Evolutionary conservation across 805 yeast species (phyloP), one percentile per base, ranked within the genome.

Genomic region (Spathaspora arborariae): DNA sequence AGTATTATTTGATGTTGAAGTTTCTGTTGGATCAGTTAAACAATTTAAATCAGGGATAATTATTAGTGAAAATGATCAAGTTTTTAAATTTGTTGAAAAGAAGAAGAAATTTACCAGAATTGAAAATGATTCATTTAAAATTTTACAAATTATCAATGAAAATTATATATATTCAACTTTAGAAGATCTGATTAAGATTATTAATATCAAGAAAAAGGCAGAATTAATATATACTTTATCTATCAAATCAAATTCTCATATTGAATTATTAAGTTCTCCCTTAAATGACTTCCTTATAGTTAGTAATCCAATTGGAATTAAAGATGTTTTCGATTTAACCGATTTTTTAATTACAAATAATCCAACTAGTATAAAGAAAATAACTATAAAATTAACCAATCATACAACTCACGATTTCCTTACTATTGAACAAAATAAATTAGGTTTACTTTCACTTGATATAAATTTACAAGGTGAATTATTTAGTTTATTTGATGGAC

Each of bases 301-400:
- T 24, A 18, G 47, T n/a, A 41, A 41, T 18, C n/a, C 20, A 2
- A 38, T 33, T 20, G 45, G 44, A 35, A 8, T 41, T 8, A 51
- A 51, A 24, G 20, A 43, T 9, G 46, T 57, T 9, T 55, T 41
- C 21, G 63, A 59, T 45, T 51, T 60, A 41, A 60, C 63, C 8
- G 64, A 60, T 51, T 58, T 49, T 27, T 51, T 57, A 34, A 41
- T 45, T 11, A 42, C 54, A 37, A 49, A 48, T 24, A 56, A 54
- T 35, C 15, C 54, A 4, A 26, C 44, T 13, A 53, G 55, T 46
- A 58, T 60, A 21, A 57, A 52, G 39, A 47, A 50, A 34, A 38
- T 50, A 8, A 51, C 46, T 34, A 41, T 46, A 7, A 45, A 46
- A 40, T 15, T 15, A 6, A 27, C 36, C 4, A n/a, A 21, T 35